Conservation (phyloP, 495 filamentous ascomycete species). For the Echria macrotheca region DNA sequence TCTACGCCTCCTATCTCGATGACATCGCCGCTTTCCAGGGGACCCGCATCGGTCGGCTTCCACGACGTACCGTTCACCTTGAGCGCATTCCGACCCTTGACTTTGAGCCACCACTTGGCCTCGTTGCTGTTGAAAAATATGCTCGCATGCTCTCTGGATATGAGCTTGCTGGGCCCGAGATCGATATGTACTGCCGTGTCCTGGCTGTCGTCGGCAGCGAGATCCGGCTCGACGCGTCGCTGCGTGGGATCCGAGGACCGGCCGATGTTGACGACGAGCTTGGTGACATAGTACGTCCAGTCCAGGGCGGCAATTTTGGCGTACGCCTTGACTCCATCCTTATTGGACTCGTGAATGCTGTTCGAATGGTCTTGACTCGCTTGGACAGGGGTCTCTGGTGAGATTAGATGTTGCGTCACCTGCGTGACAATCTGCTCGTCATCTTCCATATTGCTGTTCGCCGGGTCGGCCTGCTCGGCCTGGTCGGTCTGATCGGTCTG, state of each 20-base stretch:
- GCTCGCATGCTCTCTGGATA: constrained; percentile 82
- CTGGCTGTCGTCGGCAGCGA: constrained; percentile 29
- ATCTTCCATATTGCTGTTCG: constrained; percentile 39
- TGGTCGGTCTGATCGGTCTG: constrained; percentile 39
- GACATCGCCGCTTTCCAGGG: constrained; percentile 76
- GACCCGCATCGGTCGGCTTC: constrained; percentile 56
- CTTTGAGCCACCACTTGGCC: constrained; percentile 70
- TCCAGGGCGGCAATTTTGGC: constrained; percentile 86
- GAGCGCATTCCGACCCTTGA: constrained; percentile 86
- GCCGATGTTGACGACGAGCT: constrained; percentile 75
- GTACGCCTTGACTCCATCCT: constrained; percentile 76
- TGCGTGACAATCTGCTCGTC: constrained; percentile 64
- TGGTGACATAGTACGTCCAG: constrained; percentile 93
- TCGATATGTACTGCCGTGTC: constrained; percentile 69
- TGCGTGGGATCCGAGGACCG: constrained; percentile 59
- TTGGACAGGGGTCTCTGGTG: constrained; percentile 52
- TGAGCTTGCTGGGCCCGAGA: constrained; percentile 84
- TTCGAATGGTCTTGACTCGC: constrained; percentile 72
- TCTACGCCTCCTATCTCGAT: constrained; percentile 86
- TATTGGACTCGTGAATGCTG: constrained; percentile 61
- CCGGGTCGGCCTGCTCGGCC: constrained; percentile 42
- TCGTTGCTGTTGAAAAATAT: constrained; percentile 71
- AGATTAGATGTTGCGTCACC: constrained; percentile 63
- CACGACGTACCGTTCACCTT: constrained; percentile 67
- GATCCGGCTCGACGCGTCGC: constrained; percentile 23